phyloP scores from a whole-genome alignment of 2,329 filamentous ascomycete genomes.

The Colletotrichum sp. region DNA sequence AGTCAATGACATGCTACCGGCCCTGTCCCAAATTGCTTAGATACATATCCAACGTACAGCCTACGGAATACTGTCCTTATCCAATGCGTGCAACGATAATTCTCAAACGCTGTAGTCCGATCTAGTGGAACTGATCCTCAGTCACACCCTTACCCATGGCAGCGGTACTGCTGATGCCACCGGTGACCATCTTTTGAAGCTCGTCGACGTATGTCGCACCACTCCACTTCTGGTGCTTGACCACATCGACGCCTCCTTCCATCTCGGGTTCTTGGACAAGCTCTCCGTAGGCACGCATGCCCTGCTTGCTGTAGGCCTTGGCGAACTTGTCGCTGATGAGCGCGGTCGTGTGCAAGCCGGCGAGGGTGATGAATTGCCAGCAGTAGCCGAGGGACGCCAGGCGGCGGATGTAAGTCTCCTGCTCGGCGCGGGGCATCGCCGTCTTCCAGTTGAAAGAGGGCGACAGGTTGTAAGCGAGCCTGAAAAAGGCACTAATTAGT shows the following conservation, averaged over 20 bases:
- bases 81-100: neutral
- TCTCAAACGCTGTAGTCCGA: neutral
- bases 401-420: constrained; percentile 96
- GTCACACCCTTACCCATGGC: constrained; percentile 99
- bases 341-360: constrained; percentile 93
- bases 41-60: neutral
- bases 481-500: constrained; percentile 35
- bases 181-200: constrained; percentile 94
- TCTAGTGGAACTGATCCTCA: constrained; percentile 87
- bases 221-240: constrained; percentile 99
- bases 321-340: constrained; percentile 91
- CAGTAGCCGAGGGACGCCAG: constrained; percentile 90
- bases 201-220: constrained; percentile 96
- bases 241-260: constrained; percentile 86
- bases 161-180: constrained; percentile 87
- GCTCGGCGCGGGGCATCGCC: constrained; percentile 88
- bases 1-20: neutral
- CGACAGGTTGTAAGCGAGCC: constrained; percentile 96
- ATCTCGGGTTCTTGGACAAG: constrained; percentile 98
- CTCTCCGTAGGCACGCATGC: constrained; percentile 97
- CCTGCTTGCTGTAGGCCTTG: constrained; percentile 77
- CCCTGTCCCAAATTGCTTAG: neutral
- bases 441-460: constrained; percentile 99
- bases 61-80: neutral
- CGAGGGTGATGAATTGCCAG: constrained; percentile 99